These are phyloP conservation scores for Blastomyces emzantsi DNA, from an alignment of 2,329 filamentous ascomycete genomes.

Conservation along the genomic window DNA sequence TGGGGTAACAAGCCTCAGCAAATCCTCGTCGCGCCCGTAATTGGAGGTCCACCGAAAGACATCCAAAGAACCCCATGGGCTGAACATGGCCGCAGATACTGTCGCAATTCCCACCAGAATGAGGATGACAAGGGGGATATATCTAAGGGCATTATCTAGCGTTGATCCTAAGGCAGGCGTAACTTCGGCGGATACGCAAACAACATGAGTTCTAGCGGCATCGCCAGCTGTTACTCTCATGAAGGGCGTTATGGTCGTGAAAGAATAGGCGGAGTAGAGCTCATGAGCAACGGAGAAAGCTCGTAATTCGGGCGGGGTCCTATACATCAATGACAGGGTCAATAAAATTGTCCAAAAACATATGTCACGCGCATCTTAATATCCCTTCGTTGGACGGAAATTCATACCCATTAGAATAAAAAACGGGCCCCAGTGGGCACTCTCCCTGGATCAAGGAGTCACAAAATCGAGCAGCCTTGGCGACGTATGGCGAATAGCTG, in stretches of 20 bases:
- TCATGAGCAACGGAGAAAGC: conserved; percentile 65
- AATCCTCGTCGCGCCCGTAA: conserved; percentile 86
- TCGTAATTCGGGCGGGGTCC: conserved; percentile 48
- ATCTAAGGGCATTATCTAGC: conserved; percentile 62
- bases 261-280: conserved; percentile 74
- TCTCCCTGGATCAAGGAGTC: conserved; percentile 46
- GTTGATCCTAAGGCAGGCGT: conserved; percentile 68
- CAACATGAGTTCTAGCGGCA: conserved; percentile 51
- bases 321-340: conserved; percentile 11
- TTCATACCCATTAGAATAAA: conserved; percentile 47
- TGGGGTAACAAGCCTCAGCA: conserved; percentile 84
- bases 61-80: conserved; percentile 87
- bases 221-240: conserved; percentile 71
- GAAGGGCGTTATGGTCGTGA: conserved; percentile 68
- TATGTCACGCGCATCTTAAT: not conserved
- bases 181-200: conserved; percentile 71
- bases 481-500: conserved; percentile 61
- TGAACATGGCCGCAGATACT: conserved; percentile 73
- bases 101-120: conserved; percentile 74
- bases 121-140: conserved; percentile 69
- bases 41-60: conserved; percentile 97
- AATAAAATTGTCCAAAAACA: not conserved
- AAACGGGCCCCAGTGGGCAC: conserved; percentile 70
- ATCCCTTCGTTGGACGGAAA: not conserved
- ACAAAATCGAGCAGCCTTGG: conserved; percentile 56